Conservation (phyloP, 129 eudicot genomes). For the Arctium minus region DNA sequence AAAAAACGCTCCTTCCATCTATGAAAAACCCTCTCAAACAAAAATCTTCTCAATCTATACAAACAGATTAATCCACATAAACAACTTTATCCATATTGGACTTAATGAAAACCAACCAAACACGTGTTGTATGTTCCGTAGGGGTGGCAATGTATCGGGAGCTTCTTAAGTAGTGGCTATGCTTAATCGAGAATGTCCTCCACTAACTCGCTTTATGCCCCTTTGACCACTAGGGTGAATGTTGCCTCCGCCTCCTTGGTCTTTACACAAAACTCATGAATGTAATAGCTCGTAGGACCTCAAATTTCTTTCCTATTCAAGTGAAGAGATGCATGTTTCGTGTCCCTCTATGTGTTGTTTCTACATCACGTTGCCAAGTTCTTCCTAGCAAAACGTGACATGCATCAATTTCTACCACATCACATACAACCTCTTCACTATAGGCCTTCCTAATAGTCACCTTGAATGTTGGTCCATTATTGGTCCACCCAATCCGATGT, state of each 20-base stretch:
- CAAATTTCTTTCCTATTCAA: neutral
- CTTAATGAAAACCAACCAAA: neutral
- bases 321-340: neutral
- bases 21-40: no score
- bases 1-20: no score
- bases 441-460: neutral
- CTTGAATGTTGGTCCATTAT: neutral
- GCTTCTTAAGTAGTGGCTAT: neutral
- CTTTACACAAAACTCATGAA: neutral
- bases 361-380: neutral
- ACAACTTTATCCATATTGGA: no score
- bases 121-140: neutral
- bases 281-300: neutral
- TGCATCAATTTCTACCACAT: neutral
- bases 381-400: neutral
- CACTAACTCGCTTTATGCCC: neutral
- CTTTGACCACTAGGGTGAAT: neutral
- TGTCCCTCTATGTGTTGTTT: neutral
- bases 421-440: neutral
- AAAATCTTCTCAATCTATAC: no score
- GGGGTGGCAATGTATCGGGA: neutral
- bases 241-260: neutral
- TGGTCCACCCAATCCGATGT: neutral
- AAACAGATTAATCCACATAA: no score
- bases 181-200: neutral